phyloP scores from a whole-genome alignment of 176 grass and related monocot species.

The Oryza longistaminata region DNA sequence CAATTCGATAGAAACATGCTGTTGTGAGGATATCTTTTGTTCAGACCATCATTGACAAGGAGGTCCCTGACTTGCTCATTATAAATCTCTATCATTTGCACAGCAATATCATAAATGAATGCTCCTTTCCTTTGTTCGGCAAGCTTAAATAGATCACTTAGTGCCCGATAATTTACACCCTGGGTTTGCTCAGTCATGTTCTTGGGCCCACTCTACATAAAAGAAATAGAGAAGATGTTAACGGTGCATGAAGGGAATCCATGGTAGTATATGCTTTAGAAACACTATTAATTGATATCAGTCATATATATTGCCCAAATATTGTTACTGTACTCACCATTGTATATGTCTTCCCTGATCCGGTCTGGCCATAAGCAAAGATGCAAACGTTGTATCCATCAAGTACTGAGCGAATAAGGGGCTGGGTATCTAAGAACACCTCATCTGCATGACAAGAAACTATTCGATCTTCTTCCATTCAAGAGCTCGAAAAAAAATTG shows the following conservation, averaged over 20 bases:
- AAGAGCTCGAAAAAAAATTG: background rate
- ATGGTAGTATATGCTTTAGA: background rate
- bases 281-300: background rate
- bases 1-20: slow-evolving; percentile 35
- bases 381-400: slow-evolving; percentile 99
- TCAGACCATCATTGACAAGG: slow-evolving; percentile 77
- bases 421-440: slow-evolving; percentile 96
- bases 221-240: slow-evolving; percentile 25
- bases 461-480: slow-evolving; percentile 18
- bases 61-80: slow-evolving; percentile 99
- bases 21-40: slow-evolving; percentile 94
- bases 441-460: slow-evolving; percentile 59
- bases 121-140: slow-evolving; percentile 82
- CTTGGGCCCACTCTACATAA: slow-evolving; percentile 88
- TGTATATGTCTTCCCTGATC: slow-evolving; percentile 98
- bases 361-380: slow-evolving; percentile 99
- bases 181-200: slow-evolving; percentile 83
- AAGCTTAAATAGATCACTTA: slow-evolving; percentile 87
- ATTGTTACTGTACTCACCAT: slow-evolving; percentile 60
- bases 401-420: slow-evolving; percentile 94
- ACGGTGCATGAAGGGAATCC: slow-evolving; percentile 13
- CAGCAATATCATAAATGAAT: slow-evolving; percentile 89
- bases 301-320: slow-evolving; percentile 17
- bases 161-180: slow-evolving; percentile 93
- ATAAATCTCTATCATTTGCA: slow-evolving; percentile 99